These are phyloP conservation scores for Coemansia sp. DNA, from an alignment of 192 early-diverging fungal genomes.

Conservation along the genomic window DNA sequence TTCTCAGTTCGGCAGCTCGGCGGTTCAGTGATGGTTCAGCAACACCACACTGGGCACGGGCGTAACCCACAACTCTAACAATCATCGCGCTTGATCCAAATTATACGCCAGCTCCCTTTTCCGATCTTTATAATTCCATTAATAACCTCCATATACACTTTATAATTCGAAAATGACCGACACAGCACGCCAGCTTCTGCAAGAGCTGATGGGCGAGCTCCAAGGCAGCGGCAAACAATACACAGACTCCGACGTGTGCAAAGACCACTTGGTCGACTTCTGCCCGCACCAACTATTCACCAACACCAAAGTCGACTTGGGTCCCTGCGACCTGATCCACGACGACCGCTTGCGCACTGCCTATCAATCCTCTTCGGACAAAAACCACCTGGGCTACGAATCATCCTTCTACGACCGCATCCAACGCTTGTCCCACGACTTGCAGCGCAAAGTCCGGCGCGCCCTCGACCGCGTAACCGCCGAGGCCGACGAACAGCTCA, in stretches of 20 bases:
- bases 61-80: too few relatives aligned
- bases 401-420: constrained; percentile 68
- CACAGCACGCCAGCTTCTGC: constrained; percentile 52
- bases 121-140: too few relatives aligned
- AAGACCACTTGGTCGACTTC: constrained; percentile 77
- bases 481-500: constrained; percentile 63
- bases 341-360: constrained; percentile 73
- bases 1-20: too few relatives aligned
- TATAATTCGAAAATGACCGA: constrained; percentile 34
- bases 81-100: too few relatives aligned
- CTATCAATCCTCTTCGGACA: constrained; percentile 62
- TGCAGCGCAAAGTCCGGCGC: constrained; percentile 70
- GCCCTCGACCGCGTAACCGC: constrained; percentile 68
- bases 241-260: constrained; percentile 61
- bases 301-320: constrained; percentile 83
- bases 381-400: constrained; percentile 70
- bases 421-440: constrained; percentile 62
- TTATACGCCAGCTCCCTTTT: too few relatives aligned
- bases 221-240: constrained; percentile 46
- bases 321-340: constrained; percentile 72
- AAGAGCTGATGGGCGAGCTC: constrained; percentile 53
- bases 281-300: constrained; percentile 81
- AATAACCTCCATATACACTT: background rate
- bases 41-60: too few relatives aligned
- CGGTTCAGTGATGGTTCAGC: too few relatives aligned